phyloP scores from a whole-genome alignment of 371 early-diverging fungal species.

The Apophysomyces ossiformis region DNA sequence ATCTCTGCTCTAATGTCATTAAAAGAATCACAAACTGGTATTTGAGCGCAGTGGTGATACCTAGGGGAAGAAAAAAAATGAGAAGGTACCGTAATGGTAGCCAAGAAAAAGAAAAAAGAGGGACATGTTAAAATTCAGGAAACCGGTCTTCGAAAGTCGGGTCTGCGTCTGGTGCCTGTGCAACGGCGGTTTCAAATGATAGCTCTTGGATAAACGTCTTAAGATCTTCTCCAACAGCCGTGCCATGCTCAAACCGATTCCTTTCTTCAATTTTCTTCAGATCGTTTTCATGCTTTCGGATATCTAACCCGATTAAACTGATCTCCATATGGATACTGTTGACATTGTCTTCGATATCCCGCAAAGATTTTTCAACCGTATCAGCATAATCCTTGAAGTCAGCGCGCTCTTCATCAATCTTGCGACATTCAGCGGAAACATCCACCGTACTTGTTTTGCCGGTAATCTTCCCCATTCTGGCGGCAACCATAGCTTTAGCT shows the following conservation, averaged over 20 bases:
- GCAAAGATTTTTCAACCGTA: slow-evolving; percentile 41
- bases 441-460: slow-evolving; percentile 37
- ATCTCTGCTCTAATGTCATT: not conserved
- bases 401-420: slow-evolving; percentile 56
- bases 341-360: slow-evolving; percentile 42
- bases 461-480: slow-evolving; percentile 61
- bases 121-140: slow-evolving; percentile 39
- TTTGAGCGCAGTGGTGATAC: not conserved
- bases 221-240: slow-evolving; percentile 44
- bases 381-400: slow-evolving; percentile 52
- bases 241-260: slow-evolving; percentile 45
- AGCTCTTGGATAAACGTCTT: slow-evolving; percentile 46
- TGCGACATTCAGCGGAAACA: slow-evolving; percentile 47
- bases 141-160: slow-evolving; percentile 54
- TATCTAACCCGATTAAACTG: slow-evolving; percentile 52
- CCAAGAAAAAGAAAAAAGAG: not conserved
- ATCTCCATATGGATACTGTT: slow-evolving; percentile 45
- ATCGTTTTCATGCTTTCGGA: slow-evolving; percentile 47
- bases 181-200: slow-evolving; percentile 40
- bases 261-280: slow-evolving; percentile 51
- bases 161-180: slow-evolving; percentile 54
- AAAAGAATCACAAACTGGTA: not conserved
- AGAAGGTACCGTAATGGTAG: not conserved
- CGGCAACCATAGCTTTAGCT: slow-evolving; percentile 65
- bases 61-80: not conserved